Base-by-base conservation (phyloP, 176 grass and related monocot genomes). In the Cenchrus americanus region DNA sequence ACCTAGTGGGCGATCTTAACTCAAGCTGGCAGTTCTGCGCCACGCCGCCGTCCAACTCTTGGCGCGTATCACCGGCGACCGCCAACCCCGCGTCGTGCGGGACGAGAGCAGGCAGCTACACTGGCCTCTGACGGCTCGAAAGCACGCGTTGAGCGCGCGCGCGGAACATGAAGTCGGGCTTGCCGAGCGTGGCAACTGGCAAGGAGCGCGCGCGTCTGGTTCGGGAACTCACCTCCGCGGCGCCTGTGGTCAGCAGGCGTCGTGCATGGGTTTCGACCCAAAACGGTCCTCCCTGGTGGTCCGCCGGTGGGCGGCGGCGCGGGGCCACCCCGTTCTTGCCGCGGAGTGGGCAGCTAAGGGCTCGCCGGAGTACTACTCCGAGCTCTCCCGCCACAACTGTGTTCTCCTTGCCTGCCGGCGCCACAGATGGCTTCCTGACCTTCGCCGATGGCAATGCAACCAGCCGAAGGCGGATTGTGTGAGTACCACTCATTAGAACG, bases 271-370 rank as follows among this genome's bases (percentile, higher is more conserved):
- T 6, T 79, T 98, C 57, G 83, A 98, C 23, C 70, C 94, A 64
- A 89, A 98, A 81, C 96, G 93, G 0, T 96, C 84, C 19, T 95
- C 96, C n/a, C 61, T 87, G 58, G 72, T 80, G 24, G 91, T 95
- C 17, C 89, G 86, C 2, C 85, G 9, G 10, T 96, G 93, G 93
- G 83, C 87, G 11, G 87, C 88, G 81, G 86, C 73, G 7, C 82
- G 86, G 6, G 96, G 79, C 10, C 53, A 73, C 66, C 75, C 75
- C 24, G 53, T 65, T 19, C 89, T 67, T 13, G 81, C 60, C 47
- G 64, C 54, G 41, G 48, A 43, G 23, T 83, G 93, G 89, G 83
- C 84, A 0, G 73, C 69, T 0, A 58, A 53, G 5, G 76, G 91
- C 76, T 67, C 90, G 64, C 76, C 75, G 46, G 93, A 90, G 83